Percentiles rank a stretch among this genome's conserved stretches.
These are phyloP conservation scores for Mangifera indica DNA, from an alignment of 345 rosid genomes.

Conservation along the genomic window DNA sequence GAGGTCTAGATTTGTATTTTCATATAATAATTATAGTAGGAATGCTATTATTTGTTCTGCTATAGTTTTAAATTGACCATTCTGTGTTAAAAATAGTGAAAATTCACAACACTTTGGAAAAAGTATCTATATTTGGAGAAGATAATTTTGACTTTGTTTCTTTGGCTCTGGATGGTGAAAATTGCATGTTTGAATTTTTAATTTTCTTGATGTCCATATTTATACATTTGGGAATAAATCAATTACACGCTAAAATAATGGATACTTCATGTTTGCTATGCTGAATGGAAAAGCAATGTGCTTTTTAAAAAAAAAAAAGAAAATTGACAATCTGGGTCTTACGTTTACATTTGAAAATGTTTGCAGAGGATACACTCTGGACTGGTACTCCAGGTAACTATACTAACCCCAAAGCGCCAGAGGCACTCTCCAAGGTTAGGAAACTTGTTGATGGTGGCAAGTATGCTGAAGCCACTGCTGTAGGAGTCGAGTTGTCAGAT, in stretches of 20 bases:
- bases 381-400: slow-evolving; percentile 76
- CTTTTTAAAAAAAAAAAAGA: too few relatives aligned
- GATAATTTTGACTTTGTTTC: neutral
- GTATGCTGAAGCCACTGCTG: slow-evolving; percentile 66
- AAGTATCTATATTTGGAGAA: neutral
- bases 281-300: neutral
- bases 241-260: too few relatives aligned
- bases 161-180: neutral
- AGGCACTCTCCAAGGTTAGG: slow-evolving; percentile 62
- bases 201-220: too few relatives aligned
- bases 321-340: neutral
- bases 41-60: neutral
- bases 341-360: slow-evolving; percentile 5
- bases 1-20: neutral
- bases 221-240: too few relatives aligned
- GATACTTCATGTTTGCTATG: neutral
- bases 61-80: neutral
- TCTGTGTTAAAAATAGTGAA: neutral
- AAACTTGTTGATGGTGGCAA: slow-evolving; percentile 63
- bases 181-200: neutral
- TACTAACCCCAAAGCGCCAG: slow-evolving; percentile 61
- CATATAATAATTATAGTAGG: too few relatives aligned
- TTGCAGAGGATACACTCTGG: slow-evolving; percentile 86
- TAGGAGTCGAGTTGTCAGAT: slow-evolving; percentile 57
- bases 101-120: neutral